phyloP scores from a whole-genome alignment of 2,329 filamentous ascomycete genomes.

The Aureobasidium sp. region DNA sequence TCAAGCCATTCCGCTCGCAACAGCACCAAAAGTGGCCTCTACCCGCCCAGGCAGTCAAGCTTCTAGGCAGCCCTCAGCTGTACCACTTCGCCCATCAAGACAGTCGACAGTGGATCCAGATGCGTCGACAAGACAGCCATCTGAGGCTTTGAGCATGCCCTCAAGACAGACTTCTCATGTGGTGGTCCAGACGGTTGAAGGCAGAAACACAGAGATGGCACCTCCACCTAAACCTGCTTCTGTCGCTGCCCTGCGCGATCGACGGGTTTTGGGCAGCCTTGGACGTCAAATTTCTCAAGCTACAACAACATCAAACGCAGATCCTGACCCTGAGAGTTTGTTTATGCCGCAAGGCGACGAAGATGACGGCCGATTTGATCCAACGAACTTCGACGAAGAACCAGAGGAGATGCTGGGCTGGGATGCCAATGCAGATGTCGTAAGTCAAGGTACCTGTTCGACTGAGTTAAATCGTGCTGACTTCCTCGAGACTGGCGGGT shows the following conservation, averaged over 20 bases:
- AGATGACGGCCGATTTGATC: slow-evolving; percentile 67
- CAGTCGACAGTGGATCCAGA: slow-evolving; percentile 6
- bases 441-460: slow-evolving; percentile 33
- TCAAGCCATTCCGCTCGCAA: slow-evolving; percentile 28
- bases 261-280: slow-evolving; percentile 22
- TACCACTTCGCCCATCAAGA: background rate
- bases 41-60: slow-evolving; percentile 27
- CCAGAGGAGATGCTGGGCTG: slow-evolving; percentile 62
- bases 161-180: slow-evolving; percentile 3
- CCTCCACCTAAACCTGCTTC: slow-evolving; percentile 17
- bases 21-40: slow-evolving; percentile 28
- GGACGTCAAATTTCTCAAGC: slow-evolving; percentile 22
- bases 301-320: slow-evolving; percentile 50
- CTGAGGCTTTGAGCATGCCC: slow-evolving; percentile 9
- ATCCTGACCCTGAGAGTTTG: slow-evolving; percentile 61
- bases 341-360: slow-evolving; percentile 64
- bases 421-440: slow-evolving; percentile 61
- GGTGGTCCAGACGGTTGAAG: background rate
- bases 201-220: slow-evolving; percentile 12
- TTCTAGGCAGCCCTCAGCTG: slow-evolving; percentile 25
- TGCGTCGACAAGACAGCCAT: background rate
- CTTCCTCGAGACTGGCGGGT: slow-evolving; percentile 22
- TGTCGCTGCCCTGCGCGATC: slow-evolving; percentile 18
- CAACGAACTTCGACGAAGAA: slow-evolving; percentile 58
- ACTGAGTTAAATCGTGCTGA: background rate